Base-by-base conservation (phyloP, 2,329 filamentous ascomycete species). In the Pseudogymnoascus sp. region DNA sequence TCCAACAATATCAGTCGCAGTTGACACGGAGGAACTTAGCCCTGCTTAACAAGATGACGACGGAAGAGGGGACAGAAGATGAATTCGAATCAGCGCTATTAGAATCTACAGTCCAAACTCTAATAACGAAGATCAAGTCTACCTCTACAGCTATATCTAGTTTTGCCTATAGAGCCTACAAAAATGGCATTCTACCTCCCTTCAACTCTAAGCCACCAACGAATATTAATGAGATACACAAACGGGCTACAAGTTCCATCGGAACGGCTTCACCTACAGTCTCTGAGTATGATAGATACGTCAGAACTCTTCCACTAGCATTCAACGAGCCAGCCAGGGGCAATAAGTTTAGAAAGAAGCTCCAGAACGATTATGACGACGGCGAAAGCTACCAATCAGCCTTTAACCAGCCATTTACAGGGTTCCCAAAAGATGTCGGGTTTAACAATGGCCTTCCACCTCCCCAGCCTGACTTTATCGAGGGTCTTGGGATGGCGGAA, bases 401-500 rank as follows among this genome's bases (percentile, higher is more conserved):
- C 38, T 42, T 19, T 6, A 42, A 42, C 8, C 16, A 42, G 31
- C 1, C 59, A 24, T 24, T 61, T 24, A 42, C 26, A n/a, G 59
- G 33, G 21, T 67, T 73, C 19, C 68, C 70, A 26, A 65, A 66
- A 31, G 62, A 70, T 37, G 62, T 70, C 44, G 67, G 69, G 11
- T 71, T 73, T 60, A 74, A 74, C 31, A 65, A 70, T 40, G 65
- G 65, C 14, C 65, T 74, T 2, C 69, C 70, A 26, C 63, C 69
- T 24, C 64, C 69, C 29, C 70, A 72, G 56, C 71, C 72, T 29
- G 70, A 72, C 65, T 71, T 68, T 24, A 60, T 73, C 59, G 68
- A 74, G 61, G 70, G 70, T 5, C 65, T 69, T 24, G 63, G 65
- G 21, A 64, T 66, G 38, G 14, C 37, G 31, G 42, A 65, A 35